Evolutionary conservation across 768 basidiomycete genomes (phyloP).

Genomic region (Termitomyces sp.): DNA sequence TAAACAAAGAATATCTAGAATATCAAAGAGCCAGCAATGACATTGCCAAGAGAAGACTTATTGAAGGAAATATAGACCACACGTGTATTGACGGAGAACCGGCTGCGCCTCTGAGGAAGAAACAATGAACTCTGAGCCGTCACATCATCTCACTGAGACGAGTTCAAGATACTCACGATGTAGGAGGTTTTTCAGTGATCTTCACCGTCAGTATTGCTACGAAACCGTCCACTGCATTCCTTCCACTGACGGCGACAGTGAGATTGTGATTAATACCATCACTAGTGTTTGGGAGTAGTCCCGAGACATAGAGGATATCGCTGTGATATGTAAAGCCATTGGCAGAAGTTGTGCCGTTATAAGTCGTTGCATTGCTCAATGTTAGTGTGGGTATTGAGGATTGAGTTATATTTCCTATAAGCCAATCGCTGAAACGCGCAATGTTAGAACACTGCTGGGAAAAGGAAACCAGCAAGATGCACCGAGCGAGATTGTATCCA

Average conservation of each 20-base stretch:
- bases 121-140: background rate
- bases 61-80: slow-evolving; percentile 1
- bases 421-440: slow-evolving; percentile 57
- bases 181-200: slow-evolving; percentile 41
- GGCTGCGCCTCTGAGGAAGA: slow-evolving; percentile 1
- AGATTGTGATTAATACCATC: slow-evolving; percentile 65
- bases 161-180: slow-evolving; percentile 27
- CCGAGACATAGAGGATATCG: slow-evolving; percentile 62
- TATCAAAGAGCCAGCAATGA: slow-evolving; percentile 12
- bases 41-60: background rate
- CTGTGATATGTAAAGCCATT: slow-evolving; percentile 74
- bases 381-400: slow-evolving; percentile 41
- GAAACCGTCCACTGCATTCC: slow-evolving; percentile 76
- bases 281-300: slow-evolving; percentile 68
- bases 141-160: background rate
- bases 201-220: slow-evolving; percentile 76
- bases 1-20: background rate
- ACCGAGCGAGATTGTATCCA: slow-evolving; percentile 83
- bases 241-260: slow-evolving; percentile 46
- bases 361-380: slow-evolving; percentile 60
- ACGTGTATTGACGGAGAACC: background rate
- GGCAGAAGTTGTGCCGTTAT: slow-evolving; percentile 58
- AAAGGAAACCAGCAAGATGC: slow-evolving; percentile 12
- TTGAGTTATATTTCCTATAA: slow-evolving; percentile 80
- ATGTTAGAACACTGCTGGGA: background rate